A percentile compares a stretch with the other conserved stretches of the same genome.
Conservation (phyloP, 495 filamentous ascomycete genomes). For the Penicillium coprophilum region DNA sequence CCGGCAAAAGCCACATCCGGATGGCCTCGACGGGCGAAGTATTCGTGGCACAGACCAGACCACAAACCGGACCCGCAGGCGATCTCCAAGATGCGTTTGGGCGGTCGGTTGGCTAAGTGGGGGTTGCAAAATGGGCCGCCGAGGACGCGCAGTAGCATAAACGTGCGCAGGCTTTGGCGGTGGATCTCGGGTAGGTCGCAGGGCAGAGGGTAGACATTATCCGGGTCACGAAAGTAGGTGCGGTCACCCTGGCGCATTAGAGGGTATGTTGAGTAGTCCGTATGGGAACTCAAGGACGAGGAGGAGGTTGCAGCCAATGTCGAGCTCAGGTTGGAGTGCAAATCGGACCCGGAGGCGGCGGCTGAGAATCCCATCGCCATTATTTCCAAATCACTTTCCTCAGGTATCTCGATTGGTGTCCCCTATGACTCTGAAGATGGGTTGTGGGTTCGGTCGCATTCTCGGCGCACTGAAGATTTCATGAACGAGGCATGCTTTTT, state of each 20-base stretch:
- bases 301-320: conserved; percentile 40
- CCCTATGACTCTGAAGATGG: conserved; percentile 24
- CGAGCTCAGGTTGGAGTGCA: conserved; percentile 42
- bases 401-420: conserved; percentile 25
- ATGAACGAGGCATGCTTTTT: conserved; percentile 27
- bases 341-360: conserved; percentile 39
- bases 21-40: conserved; percentile 64
- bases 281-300: conserved; percentile 39
- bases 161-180: conserved; percentile 79
- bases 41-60: conserved; percentile 80
- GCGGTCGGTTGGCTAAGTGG: conserved; percentile 60
- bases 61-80: conserved; percentile 88
- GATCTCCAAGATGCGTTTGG: conserved; percentile 77
- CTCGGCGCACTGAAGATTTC: conserved; percentile 27
- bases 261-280: conserved; percentile 54
- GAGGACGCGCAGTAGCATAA: conserved; percentile 77
- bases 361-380: conserved; percentile 37
- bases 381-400: conserved; percentile 33
- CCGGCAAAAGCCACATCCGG: conserved; percentile 71
- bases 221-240: conserved; percentile 75
- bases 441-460: conserved; percentile 34
- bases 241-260: conserved; percentile 74
- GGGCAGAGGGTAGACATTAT: conserved; percentile 77
- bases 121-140: conserved; percentile 77
- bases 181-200: conserved; percentile 87